A percentile compares a stretch with the other conserved stretches of the same genome.
phyloP scores from a whole-genome alignment of 2,329 filamentous ascomycete species.

The Curvularia spicifera region DNA sequence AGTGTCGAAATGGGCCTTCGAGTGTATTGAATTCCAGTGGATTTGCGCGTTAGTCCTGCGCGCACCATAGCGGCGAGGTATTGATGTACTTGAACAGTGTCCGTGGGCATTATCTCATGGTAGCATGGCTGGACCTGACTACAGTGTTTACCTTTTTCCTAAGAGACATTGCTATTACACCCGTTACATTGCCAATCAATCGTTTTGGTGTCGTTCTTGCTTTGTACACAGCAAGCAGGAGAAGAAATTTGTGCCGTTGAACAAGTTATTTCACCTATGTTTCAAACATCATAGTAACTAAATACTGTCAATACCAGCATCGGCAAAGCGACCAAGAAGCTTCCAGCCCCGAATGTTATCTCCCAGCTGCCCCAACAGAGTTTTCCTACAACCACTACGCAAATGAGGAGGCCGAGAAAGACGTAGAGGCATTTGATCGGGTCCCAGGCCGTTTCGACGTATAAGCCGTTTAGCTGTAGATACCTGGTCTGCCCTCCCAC shows the following conservation, averaged over 20 bases:
- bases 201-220: neutral
- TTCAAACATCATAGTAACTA: neutral
- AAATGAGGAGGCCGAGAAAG: neutral
- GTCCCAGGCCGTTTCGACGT: neutral
- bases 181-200: neutral
- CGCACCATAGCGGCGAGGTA: too few species aligned
- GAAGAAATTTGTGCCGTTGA: neutral
- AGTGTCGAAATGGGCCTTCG: too few species aligned
- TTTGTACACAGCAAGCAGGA: neutral
- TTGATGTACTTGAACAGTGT: too few species aligned
- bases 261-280: too few species aligned
- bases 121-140: too few species aligned
- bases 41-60: too few species aligned
- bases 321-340: slow-evolving; percentile 12
- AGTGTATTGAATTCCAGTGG: too few species aligned
- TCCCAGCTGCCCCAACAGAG: slow-evolving; percentile 14
- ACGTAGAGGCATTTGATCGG: neutral
- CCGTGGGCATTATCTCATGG: too few species aligned
- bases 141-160: too few species aligned
- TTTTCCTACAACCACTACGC: neutral
- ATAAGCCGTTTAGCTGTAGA: neutral
- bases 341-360: slow-evolving; percentile 16
- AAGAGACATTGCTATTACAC: neutral
- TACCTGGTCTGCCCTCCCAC: neutral
- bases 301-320: slow-evolving; percentile 6